phyloP scores from a whole-genome alignment of 1,139 yeast genomes.

The Yamadazyma friedrichii region DNA sequence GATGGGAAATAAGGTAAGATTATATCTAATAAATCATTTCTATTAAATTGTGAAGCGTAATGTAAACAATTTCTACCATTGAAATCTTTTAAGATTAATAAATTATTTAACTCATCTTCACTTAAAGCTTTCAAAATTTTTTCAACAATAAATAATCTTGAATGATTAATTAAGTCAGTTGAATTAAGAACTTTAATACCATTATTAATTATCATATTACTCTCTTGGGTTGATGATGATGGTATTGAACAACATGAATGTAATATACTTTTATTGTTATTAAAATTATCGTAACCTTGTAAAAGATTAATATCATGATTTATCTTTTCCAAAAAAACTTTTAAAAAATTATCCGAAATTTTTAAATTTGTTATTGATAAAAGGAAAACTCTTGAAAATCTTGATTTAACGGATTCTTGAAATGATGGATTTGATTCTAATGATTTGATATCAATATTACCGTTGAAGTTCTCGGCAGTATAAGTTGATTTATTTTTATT shows the following conservation, averaged over 20 bases:
- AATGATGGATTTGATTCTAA: conserved; percentile 8
- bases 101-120: conserved; percentile 18
- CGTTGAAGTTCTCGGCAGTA: too few species aligned
- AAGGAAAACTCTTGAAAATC: conserved; percentile 63
- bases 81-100: conserved; percentile 49
- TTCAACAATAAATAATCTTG: conserved; percentile 39
- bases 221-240: conserved; percentile 31
- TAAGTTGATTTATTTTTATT: neutral
- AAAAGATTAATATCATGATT: conserved; percentile 42
- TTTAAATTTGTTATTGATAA: conserved; percentile 56
- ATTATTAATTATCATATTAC: conserved; percentile 36
- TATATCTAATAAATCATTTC: conserved; percentile 52
- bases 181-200: conserved; percentile 46
- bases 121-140: conserved; percentile 28
- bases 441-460: neutral
- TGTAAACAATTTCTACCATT: conserved; percentile 86
- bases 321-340: conserved; percentile 44
- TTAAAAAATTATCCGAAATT: conserved; percentile 49
- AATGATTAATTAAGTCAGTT: conserved; percentile 42
- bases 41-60: conserved; percentile 75
- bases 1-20: conserved; percentile 40
- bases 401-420: conserved; percentile 24
- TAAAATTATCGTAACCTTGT: conserved; percentile 39
- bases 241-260: conserved; percentile 50
- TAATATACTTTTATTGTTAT: conserved; percentile 38